Percentiles rank a stretch among this genome's conserved stretches.
These are phyloP conservation scores for Metschnikowia colocasiae DNA, from an alignment of 805 yeast genomes.

Conservation along the genomic window DNA sequence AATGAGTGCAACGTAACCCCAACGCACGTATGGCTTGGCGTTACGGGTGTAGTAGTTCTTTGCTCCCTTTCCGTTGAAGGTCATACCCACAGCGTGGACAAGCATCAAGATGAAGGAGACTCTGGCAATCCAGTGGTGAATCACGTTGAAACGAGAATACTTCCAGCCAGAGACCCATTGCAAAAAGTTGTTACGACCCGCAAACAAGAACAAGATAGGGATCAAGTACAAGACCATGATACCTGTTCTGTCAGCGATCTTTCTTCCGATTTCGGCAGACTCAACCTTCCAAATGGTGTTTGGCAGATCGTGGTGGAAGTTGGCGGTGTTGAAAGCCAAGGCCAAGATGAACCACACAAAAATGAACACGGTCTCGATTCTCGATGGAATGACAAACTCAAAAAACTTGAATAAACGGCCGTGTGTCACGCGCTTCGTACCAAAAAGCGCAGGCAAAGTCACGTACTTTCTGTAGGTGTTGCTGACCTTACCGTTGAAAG, in stretches of 20 bases:
- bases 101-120: slow-evolving; percentile 45
- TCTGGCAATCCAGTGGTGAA: slow-evolving; percentile 67
- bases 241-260: slow-evolving; percentile 54
- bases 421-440: slow-evolving; percentile 12
- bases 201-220: slow-evolving; percentile 57
- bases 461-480: slow-evolving; percentile 25
- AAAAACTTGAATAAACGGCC: slow-evolving; percentile 13
- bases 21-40: slow-evolving; percentile 25
- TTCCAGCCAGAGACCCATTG: slow-evolving; percentile 59
- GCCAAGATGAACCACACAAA: slow-evolving; percentile 18
- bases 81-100: slow-evolving; percentile 46
- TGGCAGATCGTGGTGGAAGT: slow-evolving; percentile 10
- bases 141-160: slow-evolving; percentile 55
- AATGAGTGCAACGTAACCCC: slow-evolving; percentile 33
- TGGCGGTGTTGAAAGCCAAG: slow-evolving; percentile 14
- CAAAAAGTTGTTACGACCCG: slow-evolving; percentile 70
- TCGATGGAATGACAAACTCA: slow-evolving; percentile 29
- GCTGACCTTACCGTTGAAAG: slow-evolving; percentile 28
- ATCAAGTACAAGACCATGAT: slow-evolving; percentile 45
- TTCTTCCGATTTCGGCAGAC: slow-evolving; percentile 11
- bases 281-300: slow-evolving; percentile 9
- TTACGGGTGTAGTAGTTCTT: slow-evolving; percentile 33
- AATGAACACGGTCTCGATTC: slow-evolving; percentile 23
- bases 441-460: slow-evolving; percentile 27
- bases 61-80: slow-evolving; percentile 31